Conservation (phyloP, 202 grass and related monocot genomes). For the Cymbopogon flexuosus region DNA sequence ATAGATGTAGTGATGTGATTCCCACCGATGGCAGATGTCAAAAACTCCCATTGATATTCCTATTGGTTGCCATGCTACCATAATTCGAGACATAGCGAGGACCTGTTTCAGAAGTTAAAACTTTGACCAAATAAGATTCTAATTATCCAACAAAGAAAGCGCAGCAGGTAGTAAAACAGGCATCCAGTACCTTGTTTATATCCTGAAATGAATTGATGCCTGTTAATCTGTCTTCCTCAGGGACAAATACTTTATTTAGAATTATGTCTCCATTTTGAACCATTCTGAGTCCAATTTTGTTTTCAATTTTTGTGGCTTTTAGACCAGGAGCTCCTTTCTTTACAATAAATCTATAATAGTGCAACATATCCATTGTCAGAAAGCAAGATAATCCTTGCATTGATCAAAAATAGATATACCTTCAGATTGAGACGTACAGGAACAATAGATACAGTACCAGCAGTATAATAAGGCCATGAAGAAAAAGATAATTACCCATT, state of each 20-base stretch:
- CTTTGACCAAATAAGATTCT: not conserved
- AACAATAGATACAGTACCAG: not conserved
- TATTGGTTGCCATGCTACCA: conserved; percentile 97
- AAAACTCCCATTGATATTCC: conserved; percentile 91
- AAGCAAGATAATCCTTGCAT: not conserved
- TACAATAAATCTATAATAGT: conserved; percentile 77
- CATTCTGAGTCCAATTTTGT: conserved; percentile 98
- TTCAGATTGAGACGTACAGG: not conserved
- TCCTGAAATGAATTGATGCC: conserved; percentile 91
- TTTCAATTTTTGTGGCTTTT: conserved; percentile 84
- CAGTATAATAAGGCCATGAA: not conserved
- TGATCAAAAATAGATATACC: not conserved
- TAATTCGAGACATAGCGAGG: conserved; percentile 80
- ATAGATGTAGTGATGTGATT: not conserved
- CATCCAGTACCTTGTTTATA: conserved; percentile 71
- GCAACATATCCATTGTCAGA: conserved; percentile 9
- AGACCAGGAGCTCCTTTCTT: conserved; percentile 83
- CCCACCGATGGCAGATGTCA: conserved; percentile 82
- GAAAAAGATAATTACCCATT: conserved; percentile 60
- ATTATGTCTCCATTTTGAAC: conserved; percentile 98
- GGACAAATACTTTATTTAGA: conserved; percentile 86
- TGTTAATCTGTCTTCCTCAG: conserved; percentile 80
- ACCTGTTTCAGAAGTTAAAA: conserved; percentile 54
- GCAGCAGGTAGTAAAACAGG: not conserved
- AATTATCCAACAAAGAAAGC: not conserved